Base-by-base conservation (phyloP, 1,284 basidiomycete species). In the Clitocybe nebularis region DNA sequence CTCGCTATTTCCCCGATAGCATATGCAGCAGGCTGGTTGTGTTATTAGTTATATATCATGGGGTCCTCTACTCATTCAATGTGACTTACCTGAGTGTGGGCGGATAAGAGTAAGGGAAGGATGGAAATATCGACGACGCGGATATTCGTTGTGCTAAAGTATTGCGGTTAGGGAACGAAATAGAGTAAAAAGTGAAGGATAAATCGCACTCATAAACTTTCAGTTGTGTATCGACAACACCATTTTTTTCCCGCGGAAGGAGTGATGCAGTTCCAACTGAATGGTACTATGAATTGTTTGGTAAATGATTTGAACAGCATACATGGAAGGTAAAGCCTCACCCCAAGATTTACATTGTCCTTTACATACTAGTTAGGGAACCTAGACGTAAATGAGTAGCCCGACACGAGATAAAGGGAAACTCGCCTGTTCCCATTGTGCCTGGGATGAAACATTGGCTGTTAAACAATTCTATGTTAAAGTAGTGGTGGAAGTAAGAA, bases 191-290 rank as follows among this genome's bases (percentile, higher is more conserved):
- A 24, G 5, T 6, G 4, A 13, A 20, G 10, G 1, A 8, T n/a
- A 17, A 21, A 28, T 41, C 47, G 25, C 40, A 54, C 55, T 55
- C 56, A 44, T 61, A 62, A 30, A 62, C 55, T 39, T 64, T 65
- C 25, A 80, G 54, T 30, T 63, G 61, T 9, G 68, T 57, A 57
- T 74, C 74, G 23, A 81, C 77, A 16, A 80, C 79, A 46, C 79
- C 79, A 35, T 75, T 74, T 41, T 67, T 55, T 17, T 61, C 61
- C 44, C 63, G 53, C 6, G 78, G 78, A 40, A 79, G 57, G 70
- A 80, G 75, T 0, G 74, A 66, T 39, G 68, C 70, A 1, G 77
- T 72, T n/a, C 74, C 74, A n/a, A 58, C 56, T 9, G 57, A 52
- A 41, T 63, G 60, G 26, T 57, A 57, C 49, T 56, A 39, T 2